Conservation (phyloP, 495 filamentous ascomycete species). For the Pseudotulostoma volvatum region DNA sequence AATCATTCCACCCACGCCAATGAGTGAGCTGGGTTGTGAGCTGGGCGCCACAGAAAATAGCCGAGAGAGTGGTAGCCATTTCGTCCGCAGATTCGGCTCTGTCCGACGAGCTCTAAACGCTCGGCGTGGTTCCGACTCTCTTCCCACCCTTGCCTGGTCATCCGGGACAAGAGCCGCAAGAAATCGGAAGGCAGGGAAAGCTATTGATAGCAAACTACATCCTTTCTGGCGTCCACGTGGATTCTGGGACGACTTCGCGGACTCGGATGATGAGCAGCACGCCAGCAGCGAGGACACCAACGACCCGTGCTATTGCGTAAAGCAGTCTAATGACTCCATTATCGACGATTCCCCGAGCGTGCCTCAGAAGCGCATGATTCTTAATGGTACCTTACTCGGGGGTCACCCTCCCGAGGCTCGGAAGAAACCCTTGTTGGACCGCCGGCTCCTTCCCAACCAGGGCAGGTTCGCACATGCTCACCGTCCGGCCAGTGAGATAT, state of each 20-base stretch:
- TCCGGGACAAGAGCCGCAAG: conserved; percentile 29
- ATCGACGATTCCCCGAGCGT: conserved; percentile 37
- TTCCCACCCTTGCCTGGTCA: conserved; percentile 22
- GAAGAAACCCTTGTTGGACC: conserved; percentile 15
- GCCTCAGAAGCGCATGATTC: conserved; percentile 35
- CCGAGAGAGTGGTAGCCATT: conserved; percentile 22
- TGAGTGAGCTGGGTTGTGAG: conserved; percentile 36
- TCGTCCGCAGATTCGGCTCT: conserved; percentile 33
- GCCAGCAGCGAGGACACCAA: conserved; percentile 18
- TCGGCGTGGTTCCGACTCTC: conserved; percentile 40
- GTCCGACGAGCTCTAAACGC: conserved; percentile 41
- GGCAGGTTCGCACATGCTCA: background rate
- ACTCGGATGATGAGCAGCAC: conserved; percentile 25
- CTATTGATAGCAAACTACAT: conserved; percentile 43
- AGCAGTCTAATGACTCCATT: conserved; percentile 11
- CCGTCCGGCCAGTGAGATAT: conserved; percentile 1
- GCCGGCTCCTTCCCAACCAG: conserved; percentile 7
- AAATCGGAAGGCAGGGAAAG: conserved; percentile 28
- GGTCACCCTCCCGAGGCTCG: conserved; percentile 26
- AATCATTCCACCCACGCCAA: conserved; percentile 59
- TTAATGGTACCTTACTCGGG: conserved; percentile 14
- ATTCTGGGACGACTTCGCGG: conserved; percentile 49
- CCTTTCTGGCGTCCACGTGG: conserved; percentile 68
- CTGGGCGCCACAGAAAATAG: conserved; percentile 25
- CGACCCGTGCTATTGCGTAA: conserved; percentile 19